Conservation (phyloP, 75 land plant species). For the Chamaecyparis obtusa region DNA sequence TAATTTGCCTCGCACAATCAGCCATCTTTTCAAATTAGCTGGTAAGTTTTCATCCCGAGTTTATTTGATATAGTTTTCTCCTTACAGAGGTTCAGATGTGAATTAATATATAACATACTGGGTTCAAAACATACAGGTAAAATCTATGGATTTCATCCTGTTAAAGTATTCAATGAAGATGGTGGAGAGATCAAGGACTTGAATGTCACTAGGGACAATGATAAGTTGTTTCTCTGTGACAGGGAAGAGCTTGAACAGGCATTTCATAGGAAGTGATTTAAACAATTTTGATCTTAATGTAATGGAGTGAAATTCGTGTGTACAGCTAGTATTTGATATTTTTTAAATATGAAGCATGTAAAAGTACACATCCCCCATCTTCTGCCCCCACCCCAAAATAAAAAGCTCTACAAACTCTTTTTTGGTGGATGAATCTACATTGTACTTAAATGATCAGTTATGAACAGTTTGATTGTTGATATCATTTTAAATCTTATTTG, state of each 20-base stretch:
- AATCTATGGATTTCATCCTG: slow-evolving; percentile 15
- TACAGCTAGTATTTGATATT: neutral
- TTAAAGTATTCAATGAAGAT: slow-evolving; percentile 17
- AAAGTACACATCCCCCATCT: too few relatives aligned
- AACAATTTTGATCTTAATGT: neutral
- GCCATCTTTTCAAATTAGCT: neutral
- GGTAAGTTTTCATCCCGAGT: neutral
- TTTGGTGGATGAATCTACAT: too few relatives aligned
- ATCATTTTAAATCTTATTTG: too few relatives aligned
- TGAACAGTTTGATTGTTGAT: too few relatives aligned
- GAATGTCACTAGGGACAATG: slow-evolving; percentile 12
- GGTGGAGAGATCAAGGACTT: slow-evolving; percentile 16
- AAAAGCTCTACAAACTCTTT: too few relatives aligned
- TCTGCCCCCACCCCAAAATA: too few relatives aligned
- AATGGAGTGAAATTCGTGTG: neutral
- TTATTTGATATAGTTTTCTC: neutral
- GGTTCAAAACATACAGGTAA: neutral
- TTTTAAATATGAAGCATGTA: neutral
- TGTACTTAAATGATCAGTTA: too few relatives aligned
- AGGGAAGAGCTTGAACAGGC: slow-evolving; percentile 17
- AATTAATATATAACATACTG: neutral
- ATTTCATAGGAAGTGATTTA: neutral
- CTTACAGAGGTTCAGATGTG: neutral
- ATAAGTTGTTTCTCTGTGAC: slow-evolving; percentile 13
- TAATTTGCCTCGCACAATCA: neutral